phyloP scores from a whole-genome alignment of 495 filamentous ascomycete genomes.

The Acidomyces sp. region DNA sequence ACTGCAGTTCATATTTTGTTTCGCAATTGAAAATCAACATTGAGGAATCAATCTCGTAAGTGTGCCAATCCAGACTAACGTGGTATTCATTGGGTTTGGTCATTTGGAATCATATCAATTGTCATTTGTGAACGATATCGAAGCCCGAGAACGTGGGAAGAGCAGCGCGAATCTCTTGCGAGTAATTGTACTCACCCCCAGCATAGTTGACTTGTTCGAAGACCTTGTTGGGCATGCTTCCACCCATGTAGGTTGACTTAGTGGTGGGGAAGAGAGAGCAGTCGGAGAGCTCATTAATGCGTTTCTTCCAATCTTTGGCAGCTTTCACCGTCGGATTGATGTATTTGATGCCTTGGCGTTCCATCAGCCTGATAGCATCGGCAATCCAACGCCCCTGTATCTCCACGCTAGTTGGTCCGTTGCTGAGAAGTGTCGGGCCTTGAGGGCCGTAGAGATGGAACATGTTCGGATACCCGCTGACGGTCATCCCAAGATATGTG shows the following conservation, averaged over 20 bases:
- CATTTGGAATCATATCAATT: background rate
- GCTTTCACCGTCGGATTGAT: slow-evolving; percentile 33
- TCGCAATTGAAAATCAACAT: too few species aligned
- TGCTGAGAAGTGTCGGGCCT: slow-evolving; percentile 36
- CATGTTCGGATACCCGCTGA: slow-evolving; percentile 40
- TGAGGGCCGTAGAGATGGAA: slow-evolving; percentile 40
- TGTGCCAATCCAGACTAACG: too few species aligned
- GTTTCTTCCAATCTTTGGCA: slow-evolving; percentile 30
- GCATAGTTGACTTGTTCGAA: slow-evolving; percentile 36
- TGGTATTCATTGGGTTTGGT: too few species aligned
- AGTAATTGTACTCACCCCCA: slow-evolving; percentile 32
- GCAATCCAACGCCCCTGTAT: slow-evolving; percentile 41
- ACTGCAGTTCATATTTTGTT: too few species aligned
- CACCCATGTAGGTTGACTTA: slow-evolving; percentile 40
- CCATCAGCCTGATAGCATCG: slow-evolving; percentile 33
- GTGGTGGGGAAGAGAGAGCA: slow-evolving; percentile 22
- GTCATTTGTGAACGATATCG: slow-evolving; percentile 19
- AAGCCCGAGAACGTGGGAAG: slow-evolving; percentile 10
- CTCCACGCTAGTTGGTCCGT: slow-evolving; percentile 40
- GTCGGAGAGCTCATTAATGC: slow-evolving; percentile 16
- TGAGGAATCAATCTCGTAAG: too few species aligned
- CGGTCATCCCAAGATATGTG: slow-evolving; percentile 40
- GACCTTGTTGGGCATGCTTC: slow-evolving; percentile 36
- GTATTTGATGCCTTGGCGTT: slow-evolving; percentile 26
- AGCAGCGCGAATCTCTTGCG: slow-evolving; percentile 27